Evolutionary conservation across 352 stramenopile species (phyloP).

Genomic region (Globisporangium alternatum): DNA sequence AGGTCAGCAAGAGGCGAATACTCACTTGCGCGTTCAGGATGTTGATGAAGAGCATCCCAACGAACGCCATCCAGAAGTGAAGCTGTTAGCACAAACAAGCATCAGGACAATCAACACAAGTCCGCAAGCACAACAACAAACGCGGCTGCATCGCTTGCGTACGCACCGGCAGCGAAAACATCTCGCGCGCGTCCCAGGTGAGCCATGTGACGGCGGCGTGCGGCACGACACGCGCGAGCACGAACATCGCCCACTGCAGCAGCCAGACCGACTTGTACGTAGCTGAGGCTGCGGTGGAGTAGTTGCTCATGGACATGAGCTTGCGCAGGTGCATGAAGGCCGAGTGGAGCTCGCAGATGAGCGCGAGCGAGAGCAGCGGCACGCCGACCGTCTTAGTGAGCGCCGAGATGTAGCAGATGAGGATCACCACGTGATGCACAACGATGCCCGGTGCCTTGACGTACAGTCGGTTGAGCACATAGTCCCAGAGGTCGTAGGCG

Average conservation of each 20-base stretch:
- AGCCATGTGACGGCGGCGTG: slow-evolving; percentile 43
- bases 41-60: slow-evolving; percentile 76
- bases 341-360: slow-evolving; percentile 79
- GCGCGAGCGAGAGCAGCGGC: slow-evolving; percentile 63
- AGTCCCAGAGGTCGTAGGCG: slow-evolving; percentile 82
- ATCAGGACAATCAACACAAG: background rate
- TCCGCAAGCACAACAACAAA: too few relatives aligned
- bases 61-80: slow-evolving; percentile 73
- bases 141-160: background rate
- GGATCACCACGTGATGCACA: slow-evolving; percentile 71
- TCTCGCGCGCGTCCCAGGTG: slow-evolving; percentile 34
- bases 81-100: slow-evolving; percentile 17
- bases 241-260: slow-evolving; percentile 58
- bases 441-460: slow-evolving; percentile 70
- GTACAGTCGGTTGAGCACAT: slow-evolving; percentile 66
- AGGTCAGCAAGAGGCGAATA: background rate
- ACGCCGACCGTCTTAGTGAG: slow-evolving; percentile 71
- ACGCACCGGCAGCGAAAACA: slow-evolving; percentile 40
- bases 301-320: slow-evolving; percentile 67
- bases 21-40: slow-evolving; percentile 56
- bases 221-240: slow-evolving; percentile 36
- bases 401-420: slow-evolving; percentile 79
- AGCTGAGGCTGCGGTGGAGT: slow-evolving; percentile 26
- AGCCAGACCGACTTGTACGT: slow-evolving; percentile 45
- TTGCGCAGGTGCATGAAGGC: slow-evolving; percentile 76